A percentile compares a stretch with the other conserved stretches of the same genome.
phyloP scores from a whole-genome alignment of 2,329 filamentous ascomycete species.

The Cryoendolithus antarcticus region DNA sequence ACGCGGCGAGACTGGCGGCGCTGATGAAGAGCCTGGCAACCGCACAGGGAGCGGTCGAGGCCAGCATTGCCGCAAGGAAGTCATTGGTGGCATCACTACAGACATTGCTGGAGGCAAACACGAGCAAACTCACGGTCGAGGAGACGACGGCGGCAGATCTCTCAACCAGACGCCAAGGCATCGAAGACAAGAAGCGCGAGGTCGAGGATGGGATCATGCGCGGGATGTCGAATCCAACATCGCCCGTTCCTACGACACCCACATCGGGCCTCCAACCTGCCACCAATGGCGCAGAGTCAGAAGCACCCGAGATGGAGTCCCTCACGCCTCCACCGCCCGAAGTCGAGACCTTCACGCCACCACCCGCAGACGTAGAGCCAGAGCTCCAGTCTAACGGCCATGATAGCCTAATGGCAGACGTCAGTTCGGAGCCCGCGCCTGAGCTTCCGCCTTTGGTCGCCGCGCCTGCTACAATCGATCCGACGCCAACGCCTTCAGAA shows the following conservation, averaged over 20 bases:
- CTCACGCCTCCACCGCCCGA: constrained; percentile 61
- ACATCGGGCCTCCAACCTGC: constrained; percentile 8
- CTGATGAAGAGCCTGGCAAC: constrained; percentile 80
- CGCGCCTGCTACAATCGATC: constrained; percentile 12
- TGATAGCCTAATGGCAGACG: constrained; percentile 29
- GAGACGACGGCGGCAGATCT: constrained; percentile 54
- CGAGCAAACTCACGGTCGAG: constrained; percentile 56
- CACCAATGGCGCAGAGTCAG: constrained; percentile 7
- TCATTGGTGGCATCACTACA: constrained; percentile 69
- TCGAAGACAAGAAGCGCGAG: constrained; percentile 72
- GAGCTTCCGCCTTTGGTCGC: constrained; percentile 19
- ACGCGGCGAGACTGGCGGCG: constrained; percentile 77
- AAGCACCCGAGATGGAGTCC: constrained; percentile 17
- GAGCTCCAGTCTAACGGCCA: constrained; percentile 4
- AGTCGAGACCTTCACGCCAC: constrained; percentile 73
- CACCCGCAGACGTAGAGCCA: constrained; percentile 29
- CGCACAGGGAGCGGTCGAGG: constrained; percentile 78
- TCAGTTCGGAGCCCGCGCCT: constrained; percentile 16
- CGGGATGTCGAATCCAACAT: constrained; percentile 54
- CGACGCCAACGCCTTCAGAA: neutral
- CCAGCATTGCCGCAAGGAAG: constrained; percentile 75
- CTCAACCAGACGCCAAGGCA: constrained; percentile 52
- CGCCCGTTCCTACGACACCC: constrained; percentile 30
- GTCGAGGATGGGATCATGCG: constrained; percentile 88
- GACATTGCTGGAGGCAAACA: constrained; percentile 65